These are phyloP conservation scores for Melanomma pulvis-pyrius DNA, from an alignment of 495 filamentous ascomycete genomes.

Conservation along the genomic window DNA sequence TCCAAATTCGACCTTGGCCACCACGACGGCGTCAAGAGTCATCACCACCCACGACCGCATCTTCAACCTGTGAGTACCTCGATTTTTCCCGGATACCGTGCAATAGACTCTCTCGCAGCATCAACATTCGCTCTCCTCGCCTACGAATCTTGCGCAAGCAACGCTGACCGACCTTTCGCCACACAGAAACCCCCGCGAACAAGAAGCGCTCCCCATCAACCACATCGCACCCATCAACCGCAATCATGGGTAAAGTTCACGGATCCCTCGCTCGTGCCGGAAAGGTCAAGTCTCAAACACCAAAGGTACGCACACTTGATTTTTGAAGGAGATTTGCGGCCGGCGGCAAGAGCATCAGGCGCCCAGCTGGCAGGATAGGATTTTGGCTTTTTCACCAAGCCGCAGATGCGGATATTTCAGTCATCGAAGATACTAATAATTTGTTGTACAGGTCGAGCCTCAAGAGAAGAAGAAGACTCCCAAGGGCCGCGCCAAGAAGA, in stretches of 20 bases:
- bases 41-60: conserved; percentile 20
- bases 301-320: conserved; percentile 64
- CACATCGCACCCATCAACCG: conserved; percentile 43
- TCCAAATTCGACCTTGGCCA: conserved; percentile 26
- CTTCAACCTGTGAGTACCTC: conserved; percentile 30
- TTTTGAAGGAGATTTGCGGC: conserved; percentile 17
- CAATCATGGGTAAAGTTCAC: conserved; percentile 89
- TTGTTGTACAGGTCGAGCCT: conserved; percentile 67
- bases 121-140: background rate
- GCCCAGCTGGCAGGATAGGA: background rate
- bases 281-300: conserved; percentile 92
- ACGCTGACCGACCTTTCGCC: conserved; percentile 40
- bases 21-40: conserved; percentile 29
- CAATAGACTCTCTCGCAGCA: background rate
- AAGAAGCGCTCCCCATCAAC: conserved; percentile 17
- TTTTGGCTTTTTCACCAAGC: too few relatives aligned
- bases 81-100: background rate
- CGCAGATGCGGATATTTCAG: background rate
- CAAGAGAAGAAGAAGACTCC: conserved; percentile 92
- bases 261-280: conserved; percentile 94
- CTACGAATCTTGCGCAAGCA: conserved; percentile 14
- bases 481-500: conserved; percentile 99
- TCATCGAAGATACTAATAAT: background rate
- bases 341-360: background rate
- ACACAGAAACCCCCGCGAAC: conserved; percentile 37